Base-by-base conservation (phyloP, 2,329 filamentous ascomycete species). In the Penicillium aurantiogriseum region DNA sequence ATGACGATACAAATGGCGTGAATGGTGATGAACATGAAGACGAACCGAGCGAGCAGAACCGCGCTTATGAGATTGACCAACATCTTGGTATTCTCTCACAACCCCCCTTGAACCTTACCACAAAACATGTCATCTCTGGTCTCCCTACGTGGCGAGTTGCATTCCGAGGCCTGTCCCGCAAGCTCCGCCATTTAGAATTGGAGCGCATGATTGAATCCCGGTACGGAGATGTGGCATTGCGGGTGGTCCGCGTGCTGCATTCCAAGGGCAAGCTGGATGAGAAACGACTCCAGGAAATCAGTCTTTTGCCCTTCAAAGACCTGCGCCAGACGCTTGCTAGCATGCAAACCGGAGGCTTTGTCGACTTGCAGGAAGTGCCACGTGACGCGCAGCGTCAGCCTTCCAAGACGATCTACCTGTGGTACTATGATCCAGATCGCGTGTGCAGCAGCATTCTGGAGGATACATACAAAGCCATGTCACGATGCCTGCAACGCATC, bases 181-280 rank as follows among this genome's bases (percentile, higher is more conserved):
- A 83, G 50, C 78, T 97, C 35, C 87, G 89, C 44, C 88, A 92
- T 67, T 78, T 84, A 6, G 91, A 97, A 71, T 79, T 97, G 31
- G 91, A 97, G 72, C 86, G 87, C 15, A 88, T 92, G 42, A 88
- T 97, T 55, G 85, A 89, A 61, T 85, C 91, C 51, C 85, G 86
- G 2, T 92, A 91, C 65, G 92, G 91, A 8, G 83, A 85, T 8
- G 81, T 89, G 46, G 91, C 91, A 0, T 83, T 93, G 19, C 89
- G 93, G 9, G 80, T 99, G n/a, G 84, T 92, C 21, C 88, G 91
- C 21, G 91, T 97, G 54, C 82, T 99, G 21, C 84, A 89, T 39
- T 87, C 89, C 57, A 91, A 92, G 70, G 94, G 94, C 52, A 96
- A 94, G 70, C 81, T 97, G n/a, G 93, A 97, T 64, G 94, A 99